Conservation (phyloP, 495 filamentous ascomycete genomes). For the Talaromyces proteolyticus region DNA sequence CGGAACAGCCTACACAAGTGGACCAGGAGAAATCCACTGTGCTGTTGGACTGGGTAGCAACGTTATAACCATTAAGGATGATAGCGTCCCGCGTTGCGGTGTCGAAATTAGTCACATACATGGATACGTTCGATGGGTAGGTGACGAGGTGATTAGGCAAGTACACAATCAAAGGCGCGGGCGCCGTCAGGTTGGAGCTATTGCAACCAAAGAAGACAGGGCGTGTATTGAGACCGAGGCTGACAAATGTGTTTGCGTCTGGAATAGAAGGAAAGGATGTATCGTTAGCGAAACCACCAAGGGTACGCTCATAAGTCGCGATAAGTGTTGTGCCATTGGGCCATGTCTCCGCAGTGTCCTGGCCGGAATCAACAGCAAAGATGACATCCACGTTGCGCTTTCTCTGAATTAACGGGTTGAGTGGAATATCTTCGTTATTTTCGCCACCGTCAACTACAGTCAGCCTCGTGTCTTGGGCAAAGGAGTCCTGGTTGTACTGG, state of each 20-base stretch:
- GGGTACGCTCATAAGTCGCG: conserved; percentile 64
- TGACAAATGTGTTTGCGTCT: conserved; percentile 70
- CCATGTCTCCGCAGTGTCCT: conserved; percentile 56
- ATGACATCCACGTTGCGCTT: conserved; percentile 69
- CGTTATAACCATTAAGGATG: conserved; percentile 70
- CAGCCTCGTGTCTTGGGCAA: conserved; percentile 45
- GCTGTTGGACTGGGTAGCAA: conserved; percentile 68
- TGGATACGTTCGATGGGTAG: conserved; percentile 63
- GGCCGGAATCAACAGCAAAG: conserved; percentile 75
- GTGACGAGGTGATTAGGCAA: conserved; percentile 72
- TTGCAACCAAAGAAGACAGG: conserved; percentile 86
- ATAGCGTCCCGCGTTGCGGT: conserved; percentile 57
- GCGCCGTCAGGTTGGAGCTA: conserved; percentile 38
- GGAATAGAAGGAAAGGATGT: conserved; percentile 72
- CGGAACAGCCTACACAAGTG: conserved; percentile 70
- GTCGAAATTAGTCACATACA: conserved; percentile 47
- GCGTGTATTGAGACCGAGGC: conserved; percentile 65
- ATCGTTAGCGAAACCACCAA: conserved; percentile 54
- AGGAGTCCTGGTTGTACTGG: conserved; percentile 49
- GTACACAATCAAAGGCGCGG: conserved; percentile 66
- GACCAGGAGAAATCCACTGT: conserved; percentile 63
- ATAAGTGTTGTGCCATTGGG: conserved; percentile 75
- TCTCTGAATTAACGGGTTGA: conserved; percentile 71
- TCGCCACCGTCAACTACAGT: conserved; percentile 78
- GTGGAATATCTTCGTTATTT: conserved; percentile 74